Evolutionary conservation across 2,329 filamentous ascomycete genomes (phyloP).

Genomic region (Sclerotinia spermophila): DNA sequence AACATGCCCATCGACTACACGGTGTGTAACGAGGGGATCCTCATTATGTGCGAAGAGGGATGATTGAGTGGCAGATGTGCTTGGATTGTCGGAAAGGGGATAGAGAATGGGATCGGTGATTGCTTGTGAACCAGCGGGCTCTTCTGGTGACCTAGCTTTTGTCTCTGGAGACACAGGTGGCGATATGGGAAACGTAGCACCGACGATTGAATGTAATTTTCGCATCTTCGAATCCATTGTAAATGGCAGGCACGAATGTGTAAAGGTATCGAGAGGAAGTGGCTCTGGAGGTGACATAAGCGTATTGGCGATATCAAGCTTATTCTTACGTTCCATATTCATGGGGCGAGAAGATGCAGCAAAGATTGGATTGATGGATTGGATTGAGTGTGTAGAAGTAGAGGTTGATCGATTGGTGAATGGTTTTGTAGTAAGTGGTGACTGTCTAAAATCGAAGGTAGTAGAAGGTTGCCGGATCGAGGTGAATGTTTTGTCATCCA

Average conservation of each 20-base stretch:
- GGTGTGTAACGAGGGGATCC: constrained; percentile 38
- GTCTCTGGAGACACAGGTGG: constrained; percentile 56
- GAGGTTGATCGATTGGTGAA: constrained; percentile 24
- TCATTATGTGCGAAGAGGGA: constrained; percentile 49
- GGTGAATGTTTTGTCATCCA: constrained; percentile 26
- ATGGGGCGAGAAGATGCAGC: constrained; percentile 26
- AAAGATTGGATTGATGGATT: constrained; percentile 26
- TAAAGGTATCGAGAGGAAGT: constrained; percentile 51
- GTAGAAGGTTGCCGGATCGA: constrained; percentile 33
- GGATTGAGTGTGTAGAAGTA: background rate
- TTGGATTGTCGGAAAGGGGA: constrained; percentile 43
- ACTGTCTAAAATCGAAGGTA: constrained; percentile 31
- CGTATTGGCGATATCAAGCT: constrained; percentile 41
- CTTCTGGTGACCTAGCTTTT: constrained; percentile 27
- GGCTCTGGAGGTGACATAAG: constrained; percentile 61
- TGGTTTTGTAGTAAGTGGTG: constrained; percentile 25
- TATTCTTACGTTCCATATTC: constrained; percentile 30
- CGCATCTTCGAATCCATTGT: constrained; percentile 31
- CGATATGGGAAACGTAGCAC: constrained; percentile 45
- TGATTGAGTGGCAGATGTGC: constrained; percentile 43
- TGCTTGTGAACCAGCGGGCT: constrained; percentile 37
- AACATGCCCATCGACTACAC: constrained; percentile 47
- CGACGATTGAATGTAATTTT: constrained; percentile 37
- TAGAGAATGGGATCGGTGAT: constrained; percentile 56
- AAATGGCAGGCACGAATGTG: constrained; percentile 19